These are phyloP conservation scores for Talaromyces rugulosus DNA, from an alignment of 2,329 filamentous ascomycete species.

Conservation along the genomic window DNA sequence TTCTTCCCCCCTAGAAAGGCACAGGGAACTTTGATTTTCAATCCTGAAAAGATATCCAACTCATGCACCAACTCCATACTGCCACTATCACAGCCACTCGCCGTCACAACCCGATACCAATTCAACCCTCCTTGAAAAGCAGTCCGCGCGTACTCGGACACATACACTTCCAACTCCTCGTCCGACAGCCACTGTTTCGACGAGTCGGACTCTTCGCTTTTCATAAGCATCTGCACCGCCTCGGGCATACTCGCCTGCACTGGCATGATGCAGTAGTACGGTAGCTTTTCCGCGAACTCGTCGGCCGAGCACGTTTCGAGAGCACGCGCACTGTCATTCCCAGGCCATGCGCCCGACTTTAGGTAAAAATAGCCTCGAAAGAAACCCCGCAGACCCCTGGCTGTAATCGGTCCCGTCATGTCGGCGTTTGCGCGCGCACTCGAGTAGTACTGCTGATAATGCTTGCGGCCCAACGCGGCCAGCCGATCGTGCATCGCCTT, in stretches of 20 bases:
- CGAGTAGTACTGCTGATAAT: constrained; percentile 62
- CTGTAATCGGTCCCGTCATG: constrained; percentile 36
- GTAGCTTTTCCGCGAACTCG: constrained; percentile 54
- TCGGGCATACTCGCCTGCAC: constrained; percentile 56
- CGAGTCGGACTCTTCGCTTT: constrained; percentile 44
- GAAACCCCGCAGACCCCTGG: constrained; percentile 52
- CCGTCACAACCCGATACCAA: constrained; percentile 61
- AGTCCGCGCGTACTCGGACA: constrained; percentile 56
- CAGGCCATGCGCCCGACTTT: constrained; percentile 59
- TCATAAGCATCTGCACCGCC: constrained; percentile 53
- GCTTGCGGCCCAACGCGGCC: constrained; percentile 55
- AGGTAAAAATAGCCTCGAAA: constrained; percentile 65
- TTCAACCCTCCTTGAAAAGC: constrained; percentile 64
- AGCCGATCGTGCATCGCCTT: constrained; percentile 52
- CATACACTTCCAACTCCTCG: constrained; percentile 58
- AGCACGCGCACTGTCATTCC: constrained; percentile 33
- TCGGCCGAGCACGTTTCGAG: constrained; percentile 50
- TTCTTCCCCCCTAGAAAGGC: constrained; percentile 58
- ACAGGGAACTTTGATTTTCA: constrained; percentile 58
- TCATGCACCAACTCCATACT: constrained; percentile 44
- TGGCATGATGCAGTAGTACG: constrained; percentile 66
- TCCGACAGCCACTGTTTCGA: constrained; percentile 52
- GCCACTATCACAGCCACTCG: background rate
- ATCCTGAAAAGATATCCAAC: constrained; percentile 56
- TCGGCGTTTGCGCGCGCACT: constrained; percentile 32